A percentile compares a stretch with the other conserved stretches of the same genome.
These are phyloP conservation scores for Ramalina peruviana DNA, from an alignment of 495 filamentous ascomycete species.

Conservation along the genomic window DNA sequence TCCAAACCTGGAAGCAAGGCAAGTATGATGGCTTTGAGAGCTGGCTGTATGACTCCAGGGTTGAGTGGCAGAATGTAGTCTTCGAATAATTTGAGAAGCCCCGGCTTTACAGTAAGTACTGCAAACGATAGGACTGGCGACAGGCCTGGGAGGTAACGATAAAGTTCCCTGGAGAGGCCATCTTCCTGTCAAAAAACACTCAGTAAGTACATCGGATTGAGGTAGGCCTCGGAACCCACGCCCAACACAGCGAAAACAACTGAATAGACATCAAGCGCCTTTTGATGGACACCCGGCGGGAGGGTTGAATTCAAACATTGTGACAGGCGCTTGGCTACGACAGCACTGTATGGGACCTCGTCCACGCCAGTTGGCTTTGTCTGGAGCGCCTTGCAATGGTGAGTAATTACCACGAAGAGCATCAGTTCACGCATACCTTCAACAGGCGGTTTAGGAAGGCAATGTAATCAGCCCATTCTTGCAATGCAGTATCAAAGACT, in stretches of 20 bases:
- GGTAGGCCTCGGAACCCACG: constrained; percentile 18
- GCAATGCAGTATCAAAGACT: constrained; percentile 80
- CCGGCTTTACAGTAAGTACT: constrained; percentile 71
- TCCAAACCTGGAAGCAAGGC: constrained; percentile 82
- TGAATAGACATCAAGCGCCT: constrained; percentile 83
- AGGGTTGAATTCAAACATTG: constrained; percentile 90
- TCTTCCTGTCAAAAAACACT: constrained; percentile 28
- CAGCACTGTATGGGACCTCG: constrained; percentile 66
- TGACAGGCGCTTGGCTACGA: constrained; percentile 79
- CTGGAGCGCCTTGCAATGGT: constrained; percentile 61
- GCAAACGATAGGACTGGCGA: constrained; percentile 83
- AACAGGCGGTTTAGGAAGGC: constrained; percentile 84
- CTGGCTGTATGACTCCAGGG: constrained; percentile 57
- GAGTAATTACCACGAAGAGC: neutral
- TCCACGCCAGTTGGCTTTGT: constrained; percentile 56
- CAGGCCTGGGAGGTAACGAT: constrained; percentile 79
- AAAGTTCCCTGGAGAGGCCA: constrained; percentile 63
- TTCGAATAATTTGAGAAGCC: constrained; percentile 74
- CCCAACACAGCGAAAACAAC: constrained; percentile 74
- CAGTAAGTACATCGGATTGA: neutral
- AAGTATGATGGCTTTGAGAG: constrained; percentile 76
- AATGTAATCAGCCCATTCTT: constrained; percentile 99
- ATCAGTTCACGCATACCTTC: constrained; percentile 44
- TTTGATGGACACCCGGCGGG: constrained; percentile 97
- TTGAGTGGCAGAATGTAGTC: constrained; percentile 61